These are phyloP conservation scores for Coemansia sp. DNA, from an alignment of 192 early-diverging fungal genomes.

Conservation along the genomic window DNA sequence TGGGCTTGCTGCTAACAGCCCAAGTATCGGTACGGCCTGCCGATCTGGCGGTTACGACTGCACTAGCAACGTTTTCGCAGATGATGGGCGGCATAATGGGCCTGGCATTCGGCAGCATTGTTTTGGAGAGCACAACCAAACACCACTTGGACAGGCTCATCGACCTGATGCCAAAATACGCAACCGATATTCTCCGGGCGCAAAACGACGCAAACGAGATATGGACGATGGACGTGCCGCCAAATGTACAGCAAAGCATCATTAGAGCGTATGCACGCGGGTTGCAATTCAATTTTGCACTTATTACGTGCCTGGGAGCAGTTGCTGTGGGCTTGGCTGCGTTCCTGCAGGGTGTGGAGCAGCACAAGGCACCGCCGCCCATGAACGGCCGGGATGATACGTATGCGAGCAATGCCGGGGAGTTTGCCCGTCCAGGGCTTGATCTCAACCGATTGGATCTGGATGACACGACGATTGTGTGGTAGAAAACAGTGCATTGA, in stretches of 20 bases:
- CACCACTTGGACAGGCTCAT: conserved; percentile 29
- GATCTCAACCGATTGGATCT: conserved; percentile 30
- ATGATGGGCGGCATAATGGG: conserved; percentile 53
- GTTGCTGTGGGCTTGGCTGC: conserved; percentile 35
- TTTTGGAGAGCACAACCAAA: conserved; percentile 46
- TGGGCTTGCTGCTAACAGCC: conserved; percentile 43
- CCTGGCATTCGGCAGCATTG: conserved; percentile 47
- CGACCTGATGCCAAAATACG: conserved; percentile 27
- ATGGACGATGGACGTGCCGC: conserved; percentile 40
- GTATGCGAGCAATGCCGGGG: conserved; percentile 12
- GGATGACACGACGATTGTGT: conserved; percentile 12
- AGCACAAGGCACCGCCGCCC: conserved; percentile 39
- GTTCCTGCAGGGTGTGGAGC: conserved; percentile 39
- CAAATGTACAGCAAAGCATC: conserved; percentile 28
- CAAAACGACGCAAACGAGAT: conserved; percentile 49
- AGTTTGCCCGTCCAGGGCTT: conserved; percentile 31
- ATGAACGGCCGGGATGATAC: conserved; percentile 1
- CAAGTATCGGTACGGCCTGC: conserved; percentile 37
- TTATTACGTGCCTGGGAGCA: conserved; percentile 41
- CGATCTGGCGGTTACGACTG: conserved; percentile 46
- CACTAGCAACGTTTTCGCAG: conserved; percentile 49
- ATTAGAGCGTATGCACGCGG: conserved; percentile 48
- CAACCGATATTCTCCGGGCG: conserved; percentile 36
- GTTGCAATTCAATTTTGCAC: conserved; percentile 44
- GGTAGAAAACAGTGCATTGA: conserved; percentile 7